Base-by-base conservation (phyloP, 345 rosid species). In the Diplotaxis tenuifolia region DNA sequence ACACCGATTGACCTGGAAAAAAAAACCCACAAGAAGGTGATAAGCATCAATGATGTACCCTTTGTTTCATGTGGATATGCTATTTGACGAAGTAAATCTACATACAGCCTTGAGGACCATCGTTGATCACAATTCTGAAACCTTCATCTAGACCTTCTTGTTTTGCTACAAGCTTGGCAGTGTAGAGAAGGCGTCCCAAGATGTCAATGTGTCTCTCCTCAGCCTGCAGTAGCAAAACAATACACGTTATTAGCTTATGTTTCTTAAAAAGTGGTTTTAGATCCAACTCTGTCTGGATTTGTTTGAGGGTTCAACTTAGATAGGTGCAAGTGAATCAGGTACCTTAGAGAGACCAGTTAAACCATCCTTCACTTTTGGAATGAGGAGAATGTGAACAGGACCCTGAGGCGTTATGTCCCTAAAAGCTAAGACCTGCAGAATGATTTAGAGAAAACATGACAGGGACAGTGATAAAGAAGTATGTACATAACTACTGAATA, bases 1-100 rank as follows among this genome's bases (percentile, higher is more conserved):
- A 89, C 29, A 94, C 97, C n/a, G 99, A 89, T 58, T 92, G 99
- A 78, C 96, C 99, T 94, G 78, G 71, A 85, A n/a, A n/a, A n/a
- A n/a, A n/a, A n/a, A 71, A 31, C 15, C 9, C 42, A 38, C 9
- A 55, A 38, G 18, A 31, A 64, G 8, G 20, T 6, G 38, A 25
- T 25, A 25, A 29, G 6, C 32, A 29, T 29, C 32, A 29, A 6
- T 29, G 12, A 52, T 42, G 71, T 55, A n/a, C 29, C 7, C 40
- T 60, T 62, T 14, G n/a, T n/a, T n/a, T n/a, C n/a, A n/a, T n/a
- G n/a, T n/a, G n/a, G n/a, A n/a, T n/a, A n/a, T n/a, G n/a, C n/a
- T n/a, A n/a, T n/a, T n/a, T n/a, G n/a, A n/a, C n/a, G n/a, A n/a
- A n/a, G n/a, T n/a, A n/a, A n/a, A n/a, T n/a, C n/a, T n/a, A 83